phyloP scores from a whole-genome alignment of 2,329 filamentous ascomycete genomes.

The Claviceps lovelessii region DNA sequence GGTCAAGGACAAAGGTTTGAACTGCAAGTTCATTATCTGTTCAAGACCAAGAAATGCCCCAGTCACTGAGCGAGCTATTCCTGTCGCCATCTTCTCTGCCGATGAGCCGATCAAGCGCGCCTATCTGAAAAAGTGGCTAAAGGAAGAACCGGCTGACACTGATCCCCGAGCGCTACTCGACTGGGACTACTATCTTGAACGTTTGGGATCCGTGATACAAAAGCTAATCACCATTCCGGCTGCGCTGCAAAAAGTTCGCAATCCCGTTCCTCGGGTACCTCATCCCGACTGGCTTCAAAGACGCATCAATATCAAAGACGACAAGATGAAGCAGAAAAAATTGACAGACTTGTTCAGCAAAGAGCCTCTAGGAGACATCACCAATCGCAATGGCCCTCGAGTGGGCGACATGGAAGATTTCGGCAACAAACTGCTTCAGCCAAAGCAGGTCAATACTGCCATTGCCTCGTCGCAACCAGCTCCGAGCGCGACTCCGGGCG shows the following conservation, averaged over 20 bases:
- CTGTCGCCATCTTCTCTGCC: slow-evolving; percentile 92
- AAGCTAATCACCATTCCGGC: slow-evolving; percentile 98
- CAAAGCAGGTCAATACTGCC: slow-evolving; percentile 40
- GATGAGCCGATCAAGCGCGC: slow-evolving; percentile 75
- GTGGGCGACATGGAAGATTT: slow-evolving; percentile 70
- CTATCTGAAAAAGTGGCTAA: slow-evolving; percentile 90
- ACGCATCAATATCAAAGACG: slow-evolving; percentile 86
- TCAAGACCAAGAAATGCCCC: slow-evolving; percentile 73
- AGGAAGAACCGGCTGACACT: slow-evolving; percentile 80
- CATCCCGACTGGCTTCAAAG: slow-evolving; percentile 96
- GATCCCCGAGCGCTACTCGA: slow-evolving; percentile 83
- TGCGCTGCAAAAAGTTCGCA: slow-evolving; percentile 84
- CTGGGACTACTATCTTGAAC: slow-evolving; percentile 95
- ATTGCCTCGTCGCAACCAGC: slow-evolving; percentile 41
- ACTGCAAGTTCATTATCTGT: slow-evolving; percentile 99
- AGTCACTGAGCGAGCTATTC: slow-evolving; percentile 86
- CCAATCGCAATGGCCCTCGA: slow-evolving; percentile 43
- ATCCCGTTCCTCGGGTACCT: slow-evolving; percentile 82
- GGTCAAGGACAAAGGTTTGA: slow-evolving; percentile 97
- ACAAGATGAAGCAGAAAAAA: slow-evolving; percentile 97
- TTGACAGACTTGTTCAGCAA: slow-evolving; percentile 80
- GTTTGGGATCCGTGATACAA: slow-evolving; percentile 91
- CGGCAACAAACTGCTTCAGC: slow-evolving; percentile 52
- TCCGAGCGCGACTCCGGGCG: slow-evolving; percentile 17
- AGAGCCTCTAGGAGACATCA: slow-evolving; percentile 58